Percentiles rank a stretch among this genome's conserved stretches.
Conservation (phyloP, 2,329 filamentous ascomycete species). For the Xylariales sp. region DNA sequence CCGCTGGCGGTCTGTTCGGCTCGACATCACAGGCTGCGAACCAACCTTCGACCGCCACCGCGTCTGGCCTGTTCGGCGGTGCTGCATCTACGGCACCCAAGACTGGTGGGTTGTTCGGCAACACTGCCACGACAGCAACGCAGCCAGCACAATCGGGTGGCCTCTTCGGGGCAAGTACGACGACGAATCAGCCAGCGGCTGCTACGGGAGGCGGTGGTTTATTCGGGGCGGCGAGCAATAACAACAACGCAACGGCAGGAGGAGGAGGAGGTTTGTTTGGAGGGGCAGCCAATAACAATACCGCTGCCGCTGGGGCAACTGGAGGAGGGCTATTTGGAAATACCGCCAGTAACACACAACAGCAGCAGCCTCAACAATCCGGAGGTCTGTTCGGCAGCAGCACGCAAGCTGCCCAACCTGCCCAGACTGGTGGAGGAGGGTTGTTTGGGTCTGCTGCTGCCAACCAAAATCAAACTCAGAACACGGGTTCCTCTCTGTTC, state of each 20-base stretch:
- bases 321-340: slow-evolving; percentile 6
- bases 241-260: too few relatives aligned
- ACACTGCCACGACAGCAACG: slow-evolving; percentile 12
- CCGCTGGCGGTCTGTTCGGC: slow-evolving; percentile 26
- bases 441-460: not conserved
- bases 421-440: slow-evolving; percentile 3
- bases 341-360: slow-evolving; percentile 11
- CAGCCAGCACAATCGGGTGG: slow-evolving; percentile 12
- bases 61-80: slow-evolving; percentile 15
- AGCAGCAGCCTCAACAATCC: slow-evolving; percentile 5
- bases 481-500: not conserved
- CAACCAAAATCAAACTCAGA: not conserved
- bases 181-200: slow-evolving; percentile 15
- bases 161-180: slow-evolving; percentile 16
- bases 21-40: slow-evolving; percentile 13
- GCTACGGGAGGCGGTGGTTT: too few relatives aligned
- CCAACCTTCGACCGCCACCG: slow-evolving; percentile 12
- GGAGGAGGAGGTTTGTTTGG: slow-evolving; percentile 25
- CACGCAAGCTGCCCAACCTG: not conserved
- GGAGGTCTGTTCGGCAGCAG: slow-evolving; percentile 10
- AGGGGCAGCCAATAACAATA: slow-evolving; percentile 1
- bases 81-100: slow-evolving; percentile 18
- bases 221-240: too few relatives aligned
- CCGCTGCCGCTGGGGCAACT: not conserved
- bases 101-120: slow-evolving; percentile 20